phyloP scores from a whole-genome alignment of 805 yeast genomes.

The Candida koratica region DNA sequence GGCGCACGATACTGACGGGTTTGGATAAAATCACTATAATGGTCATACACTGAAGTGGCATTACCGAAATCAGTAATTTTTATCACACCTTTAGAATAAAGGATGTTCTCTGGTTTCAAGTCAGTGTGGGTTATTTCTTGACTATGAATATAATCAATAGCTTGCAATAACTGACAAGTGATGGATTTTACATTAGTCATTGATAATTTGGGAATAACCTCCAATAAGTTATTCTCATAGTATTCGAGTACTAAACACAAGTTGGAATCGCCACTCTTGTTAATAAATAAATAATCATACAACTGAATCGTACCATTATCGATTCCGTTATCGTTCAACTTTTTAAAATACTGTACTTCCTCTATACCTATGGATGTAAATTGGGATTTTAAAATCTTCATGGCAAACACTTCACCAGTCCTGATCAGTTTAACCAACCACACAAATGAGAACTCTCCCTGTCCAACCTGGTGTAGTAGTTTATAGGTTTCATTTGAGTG shows the following conservation, averaged over 20 bases:
- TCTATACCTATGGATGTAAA: constrained; percentile 64
- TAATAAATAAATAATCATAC: constrained; percentile 5
- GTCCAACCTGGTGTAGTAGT: constrained; percentile 56
- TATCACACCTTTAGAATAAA: constrained; percentile 17
- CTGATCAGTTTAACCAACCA: constrained; percentile 39
- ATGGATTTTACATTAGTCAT: constrained; percentile 51
- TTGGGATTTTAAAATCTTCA: constrained; percentile 57
- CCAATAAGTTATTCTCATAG: constrained; percentile 5
- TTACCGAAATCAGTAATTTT: constrained; percentile 94
- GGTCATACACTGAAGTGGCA: constrained; percentile 77
- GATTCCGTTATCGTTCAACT: constrained; percentile 15
- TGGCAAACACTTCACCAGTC: constrained; percentile 47
- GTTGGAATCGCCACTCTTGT: constrained; percentile 2
- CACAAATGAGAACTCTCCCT: constrained; percentile 74
- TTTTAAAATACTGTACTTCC: constrained; percentile 51
- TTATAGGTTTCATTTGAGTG: constrained; percentile 38
- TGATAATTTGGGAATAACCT: constrained; percentile 3
- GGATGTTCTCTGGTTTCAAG: constrained; percentile 32
- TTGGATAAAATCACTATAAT: constrained; percentile 85
- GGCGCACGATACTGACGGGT: constrained; percentile 93
- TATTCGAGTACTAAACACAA: constrained; percentile 7
- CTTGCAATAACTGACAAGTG: constrained; percentile 50
- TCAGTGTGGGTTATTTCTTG: constrained; percentile 36
- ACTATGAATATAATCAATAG: constrained; percentile 56
- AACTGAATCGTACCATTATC: constrained; percentile 5